Evolutionary conservation across 345 rosid species (phyloP).

Genomic region (Populus nigra): DNA sequence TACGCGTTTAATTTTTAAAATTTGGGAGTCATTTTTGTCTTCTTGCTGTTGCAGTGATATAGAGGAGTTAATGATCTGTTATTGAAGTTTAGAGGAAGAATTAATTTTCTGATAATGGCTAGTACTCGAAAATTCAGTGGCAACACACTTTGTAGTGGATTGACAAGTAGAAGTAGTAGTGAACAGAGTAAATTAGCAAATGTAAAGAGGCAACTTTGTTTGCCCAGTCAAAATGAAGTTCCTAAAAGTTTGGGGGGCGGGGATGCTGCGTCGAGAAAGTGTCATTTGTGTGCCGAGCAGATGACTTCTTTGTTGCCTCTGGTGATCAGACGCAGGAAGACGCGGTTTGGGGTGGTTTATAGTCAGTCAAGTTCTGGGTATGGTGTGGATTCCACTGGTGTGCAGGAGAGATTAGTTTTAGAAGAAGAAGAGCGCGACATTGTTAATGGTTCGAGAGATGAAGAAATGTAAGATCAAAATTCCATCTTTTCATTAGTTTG

Average conservation of each 20-base stretch:
- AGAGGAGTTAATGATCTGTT: not conserved
- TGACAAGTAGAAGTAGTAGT: conserved; percentile 31
- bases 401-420: conserved; percentile 18
- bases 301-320: conserved; percentile 28
- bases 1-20: not conserved
- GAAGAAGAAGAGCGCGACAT: conserved; percentile 36
- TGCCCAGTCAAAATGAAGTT: conserved; percentile 14
- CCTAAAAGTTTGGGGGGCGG: conserved; percentile 20
- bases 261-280: conserved; percentile 16
- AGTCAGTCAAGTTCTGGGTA: conserved; percentile 46
- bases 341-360: conserved; percentile 19
- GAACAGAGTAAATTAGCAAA: conserved; percentile 21
- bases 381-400: conserved; percentile 39
- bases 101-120: conserved; percentile 24
- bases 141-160: conserved; percentile 30
- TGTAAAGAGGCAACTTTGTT: conserved; percentile 17
- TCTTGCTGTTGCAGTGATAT: not conserved
- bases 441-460: conserved; percentile 20
- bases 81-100: conserved; percentile 1
- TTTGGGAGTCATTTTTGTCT: not conserved
- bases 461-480: conserved; percentile 44
- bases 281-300: conserved; percentile 20
- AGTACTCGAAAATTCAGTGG: conserved; percentile 39
- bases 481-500: conserved; percentile 2
- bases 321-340: conserved; percentile 34